Conservation (phyloP, 1,139 yeast species). For the Meyerozyma sp. region DNA sequence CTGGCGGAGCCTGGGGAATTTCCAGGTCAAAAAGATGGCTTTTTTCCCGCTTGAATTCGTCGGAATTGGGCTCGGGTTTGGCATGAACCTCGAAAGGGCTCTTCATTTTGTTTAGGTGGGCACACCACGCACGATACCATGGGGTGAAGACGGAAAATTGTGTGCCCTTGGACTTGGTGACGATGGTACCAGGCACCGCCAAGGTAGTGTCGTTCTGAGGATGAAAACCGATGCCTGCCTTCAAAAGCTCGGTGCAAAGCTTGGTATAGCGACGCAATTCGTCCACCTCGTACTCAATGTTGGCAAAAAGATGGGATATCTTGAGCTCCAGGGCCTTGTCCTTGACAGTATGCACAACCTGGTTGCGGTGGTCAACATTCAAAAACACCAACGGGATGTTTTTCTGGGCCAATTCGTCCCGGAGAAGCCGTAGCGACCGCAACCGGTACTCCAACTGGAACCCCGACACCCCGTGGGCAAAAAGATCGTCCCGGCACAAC, state of each 20-base stretch:
- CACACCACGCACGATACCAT: constrained; percentile 46
- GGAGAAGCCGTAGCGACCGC: constrained; percentile 25
- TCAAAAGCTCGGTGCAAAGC: constrained; percentile 13
- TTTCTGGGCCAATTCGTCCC: constrained; percentile 19
- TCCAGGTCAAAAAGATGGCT: not conserved
- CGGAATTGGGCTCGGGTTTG: not conserved
- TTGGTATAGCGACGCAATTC: constrained; percentile 36
- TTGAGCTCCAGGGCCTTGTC: constrained; percentile 19
- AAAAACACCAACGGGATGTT: constrained; percentile 39
- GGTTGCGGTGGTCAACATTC: constrained; percentile 20
- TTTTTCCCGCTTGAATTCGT: not conserved
- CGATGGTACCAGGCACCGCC: constrained; percentile 38
- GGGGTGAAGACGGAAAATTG: constrained; percentile 51
- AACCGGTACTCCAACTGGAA: constrained; percentile 36
- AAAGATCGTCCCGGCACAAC: constrained; percentile 34
- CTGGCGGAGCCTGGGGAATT: not conserved
- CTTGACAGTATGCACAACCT: constrained; percentile 17
- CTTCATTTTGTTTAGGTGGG: constrained; percentile 14
- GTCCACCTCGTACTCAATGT: constrained; percentile 48
- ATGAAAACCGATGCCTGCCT: constrained; percentile 16
- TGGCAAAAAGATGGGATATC: constrained; percentile 31
- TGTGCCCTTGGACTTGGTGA: constrained; percentile 36
- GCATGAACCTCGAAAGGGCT: not conserved
- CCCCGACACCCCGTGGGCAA: constrained; percentile 37
- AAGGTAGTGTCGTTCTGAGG: constrained; percentile 45